phyloP scores from a whole-genome alignment of 2,329 filamentous ascomycete species.

The Stagonosporopsis chrysanthemi region DNA sequence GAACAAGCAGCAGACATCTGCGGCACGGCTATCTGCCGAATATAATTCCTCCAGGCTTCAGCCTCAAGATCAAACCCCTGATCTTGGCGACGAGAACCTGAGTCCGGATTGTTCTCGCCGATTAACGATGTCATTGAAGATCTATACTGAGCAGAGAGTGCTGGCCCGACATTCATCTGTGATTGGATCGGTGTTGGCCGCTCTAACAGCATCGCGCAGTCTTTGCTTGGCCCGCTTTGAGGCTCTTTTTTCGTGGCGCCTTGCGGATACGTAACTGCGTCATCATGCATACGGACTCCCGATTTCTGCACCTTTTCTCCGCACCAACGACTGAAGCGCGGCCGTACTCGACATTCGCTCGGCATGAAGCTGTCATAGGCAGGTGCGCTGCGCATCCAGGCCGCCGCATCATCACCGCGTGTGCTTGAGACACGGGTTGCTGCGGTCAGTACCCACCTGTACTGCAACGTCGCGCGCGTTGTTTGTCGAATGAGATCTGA shows the following conservation, averaged over 20 bases:
- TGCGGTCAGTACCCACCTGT: constrained; percentile 32
- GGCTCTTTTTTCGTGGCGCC: constrained; percentile 25
- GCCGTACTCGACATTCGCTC: constrained; percentile 33
- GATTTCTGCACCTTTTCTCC: constrained; percentile 32
- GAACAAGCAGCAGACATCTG: not conserved
- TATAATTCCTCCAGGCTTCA: constrained; percentile 18
- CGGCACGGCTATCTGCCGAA: constrained; percentile 12
- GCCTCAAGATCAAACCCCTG: constrained; percentile 15
- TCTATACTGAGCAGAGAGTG: constrained; percentile 11
- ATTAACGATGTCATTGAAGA: constrained; percentile 13
- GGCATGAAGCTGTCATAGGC: constrained; percentile 28
- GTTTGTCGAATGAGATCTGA: constrained; percentile 31
- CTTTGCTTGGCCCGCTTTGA: constrained; percentile 16
- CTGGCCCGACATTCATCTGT: not conserved
- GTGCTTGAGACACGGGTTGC: constrained; percentile 8
- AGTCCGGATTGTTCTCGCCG: constrained; percentile 19
- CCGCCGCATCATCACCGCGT: constrained; percentile 10
- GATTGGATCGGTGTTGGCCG: constrained; percentile 6
- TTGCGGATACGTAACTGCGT: constrained; percentile 27
- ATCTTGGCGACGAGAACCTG: constrained; percentile 17
- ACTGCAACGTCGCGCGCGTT: constrained; percentile 27
- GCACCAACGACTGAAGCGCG: constrained; percentile 37
- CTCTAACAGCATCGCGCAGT: constrained; percentile 7
- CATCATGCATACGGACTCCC: constrained; percentile 31
- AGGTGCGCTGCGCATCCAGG: constrained; percentile 22